Conservation (phyloP, 768 basidiomycete genomes). For the Suillus plorans region DNA sequence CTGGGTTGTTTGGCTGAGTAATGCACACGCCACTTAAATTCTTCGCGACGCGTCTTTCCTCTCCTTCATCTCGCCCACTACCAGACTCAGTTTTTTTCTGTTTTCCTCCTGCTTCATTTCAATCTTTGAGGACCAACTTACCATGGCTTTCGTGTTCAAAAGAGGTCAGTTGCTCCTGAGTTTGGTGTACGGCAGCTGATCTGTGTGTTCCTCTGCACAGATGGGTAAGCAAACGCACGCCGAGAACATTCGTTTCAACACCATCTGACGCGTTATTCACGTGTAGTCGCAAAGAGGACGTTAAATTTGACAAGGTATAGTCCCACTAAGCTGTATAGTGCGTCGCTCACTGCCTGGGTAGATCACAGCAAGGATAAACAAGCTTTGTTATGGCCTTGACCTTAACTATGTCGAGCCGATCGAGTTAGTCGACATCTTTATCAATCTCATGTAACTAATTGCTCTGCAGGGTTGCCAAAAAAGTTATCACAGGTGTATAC, state of each 20-base stretch:
- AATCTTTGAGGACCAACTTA: slow-evolving; percentile 9
- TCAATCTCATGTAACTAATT: slow-evolving; percentile 9
- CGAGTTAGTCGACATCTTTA: slow-evolving; percentile 46
- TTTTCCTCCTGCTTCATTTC: slow-evolving; percentile 11
- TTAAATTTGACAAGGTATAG: slow-evolving; percentile 88
- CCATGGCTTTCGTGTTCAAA: slow-evolving; percentile 56
- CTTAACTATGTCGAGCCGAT: slow-evolving; percentile 89
- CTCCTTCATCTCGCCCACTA: slow-evolving; percentile 14
- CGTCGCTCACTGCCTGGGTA: slow-evolving; percentile 30
- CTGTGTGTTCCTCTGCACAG: slow-evolving; percentile 27
- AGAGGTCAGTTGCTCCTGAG: slow-evolving; percentile 42
- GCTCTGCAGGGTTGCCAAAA: slow-evolving; percentile 72
- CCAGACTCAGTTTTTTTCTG: slow-evolving; percentile 12
- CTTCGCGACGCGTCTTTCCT: slow-evolving; percentile 26
- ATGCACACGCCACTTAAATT: slow-evolving; percentile 29
- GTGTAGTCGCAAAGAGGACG: slow-evolving; percentile 80
- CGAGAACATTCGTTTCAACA: slow-evolving; percentile 9
- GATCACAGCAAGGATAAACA: slow-evolving; percentile 86
- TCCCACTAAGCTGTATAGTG: slow-evolving; percentile 12
- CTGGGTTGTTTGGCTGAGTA: slow-evolving; percentile 23
- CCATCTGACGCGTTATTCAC: slow-evolving; percentile 25
- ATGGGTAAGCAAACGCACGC: slow-evolving; percentile 42
- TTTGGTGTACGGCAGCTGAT: slow-evolving; percentile 10
- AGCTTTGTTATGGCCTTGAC: slow-evolving; percentile 96
- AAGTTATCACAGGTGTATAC: slow-evolving; percentile 91